Percentiles rank a stretch among this genome's conserved stretches.
Evolutionary conservation across 805 yeast species (phyloP).

Genomic region (Saturnispora halmiae): DNA sequence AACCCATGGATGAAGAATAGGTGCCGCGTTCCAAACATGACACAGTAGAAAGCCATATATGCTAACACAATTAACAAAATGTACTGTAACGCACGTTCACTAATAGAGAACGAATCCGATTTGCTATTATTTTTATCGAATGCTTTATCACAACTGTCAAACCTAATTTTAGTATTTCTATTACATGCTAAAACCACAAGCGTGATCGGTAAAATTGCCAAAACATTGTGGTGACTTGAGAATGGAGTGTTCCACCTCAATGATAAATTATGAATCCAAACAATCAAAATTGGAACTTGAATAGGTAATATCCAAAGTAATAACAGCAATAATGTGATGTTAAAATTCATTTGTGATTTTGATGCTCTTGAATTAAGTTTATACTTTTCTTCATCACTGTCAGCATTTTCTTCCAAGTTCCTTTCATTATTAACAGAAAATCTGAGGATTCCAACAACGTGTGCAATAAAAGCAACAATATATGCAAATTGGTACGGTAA

Average conservation of each 20-base stretch:
- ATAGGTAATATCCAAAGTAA: constrained; percentile 76
- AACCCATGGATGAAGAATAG: constrained; percentile 80
- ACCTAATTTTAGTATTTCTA: constrained; percentile 22
- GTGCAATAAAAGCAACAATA: constrained; percentile 50
- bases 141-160: not conserved
- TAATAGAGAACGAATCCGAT: constrained; percentile 41
- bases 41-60: constrained; percentile 51
- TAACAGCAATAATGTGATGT: constrained; percentile 51
- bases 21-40: constrained; percentile 70
- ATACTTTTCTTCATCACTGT: not conserved
- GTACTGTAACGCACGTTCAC: constrained; percentile 63
- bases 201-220: constrained; percentile 69
- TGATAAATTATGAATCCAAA: constrained; percentile 71
- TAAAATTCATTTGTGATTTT: constrained; percentile 43
- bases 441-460: constrained; percentile 36
- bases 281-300: constrained; percentile 67
- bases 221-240: constrained; percentile 73
- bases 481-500: constrained; percentile 79
- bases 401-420: not conserved
- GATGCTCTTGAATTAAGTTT: constrained; percentile 1
- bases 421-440: constrained; percentile 24
- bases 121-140: not conserved
- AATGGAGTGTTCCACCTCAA: constrained; percentile 78
- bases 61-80: constrained; percentile 33
- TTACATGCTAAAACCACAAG: constrained; percentile 44